A percentile compares a stretch with the other conserved stretches of the same genome.
phyloP scores from a whole-genome alignment of 208 protist species.

The Trypanosoma avium region DNA sequence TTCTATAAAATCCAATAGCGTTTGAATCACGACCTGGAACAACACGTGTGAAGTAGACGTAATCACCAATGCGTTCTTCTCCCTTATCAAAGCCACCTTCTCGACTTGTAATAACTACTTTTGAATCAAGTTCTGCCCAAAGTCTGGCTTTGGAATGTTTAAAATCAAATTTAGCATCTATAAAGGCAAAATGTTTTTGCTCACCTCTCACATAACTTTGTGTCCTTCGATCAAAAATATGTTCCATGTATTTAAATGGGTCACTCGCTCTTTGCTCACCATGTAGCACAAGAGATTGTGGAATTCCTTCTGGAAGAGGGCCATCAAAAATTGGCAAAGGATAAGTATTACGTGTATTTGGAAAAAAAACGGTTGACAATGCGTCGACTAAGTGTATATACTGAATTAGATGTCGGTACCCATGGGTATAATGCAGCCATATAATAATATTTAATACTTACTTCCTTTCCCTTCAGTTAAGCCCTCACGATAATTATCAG shows the following conservation, averaged over 20 bases:
- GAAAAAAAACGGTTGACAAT: slow-evolving; percentile 69
- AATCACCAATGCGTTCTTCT: slow-evolving; percentile 89
- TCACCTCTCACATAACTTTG: slow-evolving; percentile 69
- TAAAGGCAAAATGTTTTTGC: slow-evolving; percentile 60
- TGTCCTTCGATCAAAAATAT: slow-evolving; percentile 82
- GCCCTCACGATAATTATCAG: background rate
- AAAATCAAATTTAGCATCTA: slow-evolving; percentile 83
- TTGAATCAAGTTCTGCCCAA: slow-evolving; percentile 85
- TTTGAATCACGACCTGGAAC: slow-evolving; percentile 70
- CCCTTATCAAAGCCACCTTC: slow-evolving; percentile 91
- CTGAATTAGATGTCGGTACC: slow-evolving; percentile 68
- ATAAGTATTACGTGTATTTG: slow-evolving; percentile 67
- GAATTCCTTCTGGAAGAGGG: slow-evolving; percentile 61
- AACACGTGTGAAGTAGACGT: slow-evolving; percentile 87
- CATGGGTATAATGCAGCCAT: slow-evolving; percentile 88
- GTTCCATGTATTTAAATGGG: slow-evolving; percentile 89
- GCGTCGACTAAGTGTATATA: slow-evolving; percentile 46
- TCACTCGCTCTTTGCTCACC: slow-evolving; percentile 53
- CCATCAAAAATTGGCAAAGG: slow-evolving; percentile 79
- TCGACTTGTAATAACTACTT: slow-evolving; percentile 81
- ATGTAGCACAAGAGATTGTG: slow-evolving; percentile 52
- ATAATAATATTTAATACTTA: too few species aligned
- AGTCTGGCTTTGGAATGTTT: slow-evolving; percentile 81
- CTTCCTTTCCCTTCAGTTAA: background rate
- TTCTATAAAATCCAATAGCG: slow-evolving; percentile 89